Percentiles rank a stretch among this genome's conserved stretches.
Evolutionary conservation across 192 early-diverging fungal species (phyloP).

Genomic region (Cetraspora pellucida): DNA sequence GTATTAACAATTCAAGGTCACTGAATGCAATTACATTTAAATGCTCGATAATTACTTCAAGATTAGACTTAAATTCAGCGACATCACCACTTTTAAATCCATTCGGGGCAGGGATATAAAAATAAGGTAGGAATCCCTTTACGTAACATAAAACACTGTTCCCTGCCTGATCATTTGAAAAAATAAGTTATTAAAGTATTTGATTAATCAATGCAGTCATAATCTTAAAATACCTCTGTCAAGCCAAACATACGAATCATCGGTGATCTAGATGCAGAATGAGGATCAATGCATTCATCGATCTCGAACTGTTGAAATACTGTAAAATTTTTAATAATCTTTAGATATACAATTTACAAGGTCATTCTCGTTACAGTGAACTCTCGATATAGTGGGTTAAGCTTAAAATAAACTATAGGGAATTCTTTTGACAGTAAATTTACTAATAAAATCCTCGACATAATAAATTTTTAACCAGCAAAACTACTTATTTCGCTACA

Average conservation of each 20-base stretch:
- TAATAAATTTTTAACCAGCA: no score
- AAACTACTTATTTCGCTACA: no score
- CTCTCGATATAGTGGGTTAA: no score
- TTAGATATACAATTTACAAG: no score
- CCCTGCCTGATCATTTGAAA: slow-evolving; percentile 58
- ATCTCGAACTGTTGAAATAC: slow-evolving; percentile 97
- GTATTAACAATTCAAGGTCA: background rate
- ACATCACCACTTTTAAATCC: slow-evolving; percentile 70
- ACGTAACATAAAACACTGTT: slow-evolving; percentile 91
- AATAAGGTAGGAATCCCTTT: slow-evolving; percentile 88
- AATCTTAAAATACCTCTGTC: slow-evolving; percentile 61
- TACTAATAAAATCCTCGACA: no score
- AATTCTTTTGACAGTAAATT: no score
- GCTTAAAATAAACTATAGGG: no score
- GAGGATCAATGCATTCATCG: slow-evolving; percentile 72
- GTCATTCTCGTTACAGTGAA: no score
- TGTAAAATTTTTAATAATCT: background rate
- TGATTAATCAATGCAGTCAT: background rate
- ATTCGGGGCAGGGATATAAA: slow-evolving; percentile 90
- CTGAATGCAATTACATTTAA: background rate
- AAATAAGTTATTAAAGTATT: background rate
- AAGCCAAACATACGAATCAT: slow-evolving; percentile 83
- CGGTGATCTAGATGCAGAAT: slow-evolving; percentile 48
- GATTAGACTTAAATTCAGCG: slow-evolving; percentile 46
- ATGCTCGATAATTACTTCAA: slow-evolving; percentile 49